Percentiles rank a stretch among this genome's conserved stretches.
Evolutionary conservation across 495 filamentous ascomycete genomes (phyloP).

Genomic region (Penicillium lividum): DNA sequence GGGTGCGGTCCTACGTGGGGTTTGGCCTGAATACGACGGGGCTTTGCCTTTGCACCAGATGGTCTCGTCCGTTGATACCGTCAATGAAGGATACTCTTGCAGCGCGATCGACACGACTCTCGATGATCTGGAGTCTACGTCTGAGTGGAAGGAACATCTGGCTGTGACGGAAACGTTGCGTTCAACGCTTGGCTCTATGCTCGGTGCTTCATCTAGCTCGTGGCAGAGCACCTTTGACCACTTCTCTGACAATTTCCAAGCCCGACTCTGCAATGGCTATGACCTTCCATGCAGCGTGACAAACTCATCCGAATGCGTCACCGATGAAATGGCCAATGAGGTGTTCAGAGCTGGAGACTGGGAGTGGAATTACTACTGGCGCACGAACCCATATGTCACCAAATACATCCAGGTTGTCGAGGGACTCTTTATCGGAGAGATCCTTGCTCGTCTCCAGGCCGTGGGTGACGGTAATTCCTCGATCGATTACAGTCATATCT

Average conservation of each 20-base stretch:
- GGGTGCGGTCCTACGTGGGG: slow-evolving; percentile 41
- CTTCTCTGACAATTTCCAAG: slow-evolving; percentile 49
- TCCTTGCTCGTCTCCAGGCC: slow-evolving; percentile 37
- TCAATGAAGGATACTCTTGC: slow-evolving; percentile 42
- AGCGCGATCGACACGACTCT: slow-evolving; percentile 28
- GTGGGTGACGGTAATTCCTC: slow-evolving; percentile 24
- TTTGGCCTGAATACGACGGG: slow-evolving; percentile 38
- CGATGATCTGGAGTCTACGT: slow-evolving; percentile 27
- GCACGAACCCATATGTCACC: slow-evolving; percentile 34
- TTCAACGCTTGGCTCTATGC: slow-evolving; percentile 34
- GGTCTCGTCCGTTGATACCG: slow-evolving; percentile 38
- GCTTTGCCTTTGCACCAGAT: slow-evolving; percentile 44
- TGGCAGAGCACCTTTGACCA: slow-evolving; percentile 46
- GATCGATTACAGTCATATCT: slow-evolving; percentile 34
- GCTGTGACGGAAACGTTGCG: slow-evolving; percentile 35
- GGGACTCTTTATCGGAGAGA: slow-evolving; percentile 44
- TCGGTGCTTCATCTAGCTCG: slow-evolving; percentile 31
- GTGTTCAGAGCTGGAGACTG: slow-evolving; percentile 49
- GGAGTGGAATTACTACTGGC: slow-evolving; percentile 51
- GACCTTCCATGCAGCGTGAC: slow-evolving; percentile 35
- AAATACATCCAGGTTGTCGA: slow-evolving; percentile 44
- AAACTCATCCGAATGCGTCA: slow-evolving; percentile 36
- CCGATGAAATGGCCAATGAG: slow-evolving; percentile 33
- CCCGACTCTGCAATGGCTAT: slow-evolving; percentile 46
- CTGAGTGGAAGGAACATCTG: slow-evolving; percentile 41